Base-by-base conservation (phyloP, 768 basidiomycete genomes). In the Amanita jacksonii region DNA sequence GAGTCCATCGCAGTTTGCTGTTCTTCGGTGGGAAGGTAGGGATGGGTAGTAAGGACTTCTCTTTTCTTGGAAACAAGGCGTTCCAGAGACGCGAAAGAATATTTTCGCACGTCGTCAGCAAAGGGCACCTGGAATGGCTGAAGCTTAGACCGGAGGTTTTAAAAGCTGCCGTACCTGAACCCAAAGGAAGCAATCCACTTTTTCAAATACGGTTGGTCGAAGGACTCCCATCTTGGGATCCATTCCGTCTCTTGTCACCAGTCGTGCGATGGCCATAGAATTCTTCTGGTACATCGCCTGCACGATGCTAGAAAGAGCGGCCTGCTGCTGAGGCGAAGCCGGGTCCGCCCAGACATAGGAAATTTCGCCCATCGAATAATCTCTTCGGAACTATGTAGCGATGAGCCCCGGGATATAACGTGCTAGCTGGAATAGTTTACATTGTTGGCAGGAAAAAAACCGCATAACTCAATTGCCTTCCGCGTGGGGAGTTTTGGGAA, bases 151-250 rank as follows among this genome's bases (percentile, higher is more conserved):
- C n/a, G 3, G 8, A 12, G 10, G n/a, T 8, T 13, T 7, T 44
- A 38, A 16, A 33, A 36, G 43, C 24, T n/a, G 32, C 23, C 67
- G 35, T 54, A 89, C 92, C 66, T 82, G 82, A 16, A 77, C 76
- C 87, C 85, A 96, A 37, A 90, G 69, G 46, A 94, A 65, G 55
- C 79, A 87, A 53, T 96, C 89, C 8, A 85, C 69, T 13, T 77
- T 71, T 0, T 78, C 73, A 54, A 81, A 78, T 20, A 70, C 63
- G 18, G 67, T 59, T 2, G 91, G 85, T 2, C 67, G 60, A 24
- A 90, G 71, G 12, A 89, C 69, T 7, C 90, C 91, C 76, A 96
- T 86, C 58, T 84, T 89, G 8, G 90, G 85, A 49, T 89, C 88
- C 54, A 69, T 65, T 9, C 74, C 76, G 36, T 91, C 82, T 46